Evolutionary conservation across 208 protist species (phyloP).

Genomic region (Trypanosoma vivax): DNA sequence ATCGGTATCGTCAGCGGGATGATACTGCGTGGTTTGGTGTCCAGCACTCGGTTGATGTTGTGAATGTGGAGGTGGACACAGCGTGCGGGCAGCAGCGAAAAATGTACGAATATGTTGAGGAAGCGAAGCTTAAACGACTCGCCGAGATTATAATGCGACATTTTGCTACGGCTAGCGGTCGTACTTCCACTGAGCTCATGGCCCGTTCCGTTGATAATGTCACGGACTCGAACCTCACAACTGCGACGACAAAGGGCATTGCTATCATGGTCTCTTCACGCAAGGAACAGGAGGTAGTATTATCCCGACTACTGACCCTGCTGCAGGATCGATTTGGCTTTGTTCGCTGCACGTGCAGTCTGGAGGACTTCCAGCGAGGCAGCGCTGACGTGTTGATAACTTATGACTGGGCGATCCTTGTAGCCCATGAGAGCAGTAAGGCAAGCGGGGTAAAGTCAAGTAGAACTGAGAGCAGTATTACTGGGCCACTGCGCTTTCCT

Average conservation of each 20-base stretch:
- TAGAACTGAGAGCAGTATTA: too few relatives aligned
- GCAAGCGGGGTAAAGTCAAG: not conserved
- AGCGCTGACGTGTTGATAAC: constrained; percentile 53
- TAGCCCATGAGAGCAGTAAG: not conserved
- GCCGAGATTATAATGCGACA: constrained; percentile 9
- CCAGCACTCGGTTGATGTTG: constrained; percentile 9
- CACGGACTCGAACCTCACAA: not conserved
- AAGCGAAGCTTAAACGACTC: constrained; percentile 12
- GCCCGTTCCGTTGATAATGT: not conserved
- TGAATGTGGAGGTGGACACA: constrained; percentile 24
- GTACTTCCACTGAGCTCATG: not conserved
- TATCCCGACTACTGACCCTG: constrained; percentile 21
- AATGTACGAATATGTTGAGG: constrained; percentile 19
- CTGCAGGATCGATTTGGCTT: constrained; percentile 9
- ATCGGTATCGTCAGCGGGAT: constrained; percentile 25
- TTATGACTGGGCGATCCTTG: constrained; percentile 30
- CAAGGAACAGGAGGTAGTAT: constrained; percentile 49
- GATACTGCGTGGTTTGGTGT: constrained; percentile 16
- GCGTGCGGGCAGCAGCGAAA: constrained; percentile 23
- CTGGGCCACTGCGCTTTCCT: constrained; percentile 16
- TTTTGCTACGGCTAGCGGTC: constrained; percentile 6
- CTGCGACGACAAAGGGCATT: constrained; percentile 17
- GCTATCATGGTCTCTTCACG: constrained; percentile 44
- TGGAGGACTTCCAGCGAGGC: constrained; percentile 23
- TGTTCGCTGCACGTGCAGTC: constrained; percentile 28